Base-by-base conservation (phyloP, 768 basidiomycete genomes). In the Tulasnella calospora region DNA sequence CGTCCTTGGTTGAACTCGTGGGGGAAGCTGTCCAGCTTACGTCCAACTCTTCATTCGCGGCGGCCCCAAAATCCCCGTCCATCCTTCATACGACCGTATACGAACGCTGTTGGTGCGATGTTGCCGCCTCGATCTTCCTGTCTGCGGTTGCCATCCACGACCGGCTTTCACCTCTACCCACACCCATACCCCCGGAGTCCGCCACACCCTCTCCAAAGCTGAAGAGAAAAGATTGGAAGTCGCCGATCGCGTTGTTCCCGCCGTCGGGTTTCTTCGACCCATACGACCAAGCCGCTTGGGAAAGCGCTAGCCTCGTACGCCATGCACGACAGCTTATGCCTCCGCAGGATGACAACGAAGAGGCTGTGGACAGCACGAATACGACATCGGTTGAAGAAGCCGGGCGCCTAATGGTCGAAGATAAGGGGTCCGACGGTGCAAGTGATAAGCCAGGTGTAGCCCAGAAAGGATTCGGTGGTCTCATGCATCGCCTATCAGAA, bases 31-130 rank as follows among this genome's bases (percentile, higher is more conserved):
- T 94, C 41, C 41, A 44, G 77, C 10, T 71, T 84, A 27, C 84
- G 86, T 76, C 41, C 86, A n/a, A 87, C 81, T 80, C 84, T 17
- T 83, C 85, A 10, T 33, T n/a, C 61, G 2, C n/a, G 1, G 1
- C 61, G 27, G 61, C 61, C 4, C n/a, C 61, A 67, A 67, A 67
- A 67, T 67, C 4, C 6, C 30, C 61, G 33, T 2, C 27, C 36
- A 46, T 72, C 27, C 71, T 33, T 13, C n/a, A 40, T 38, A 72
- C 71, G 21, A 72, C 71, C 8, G 87, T 92, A 3, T 86, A 88
- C 5, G 94, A 95, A 81, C 89, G 93, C 70, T 95, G 94, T 82
- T 95, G 94, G 94, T 95, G 94, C 81, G 94, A 95, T 81, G 85
- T 94, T 79, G 88, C 90, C 27, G 61, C 61, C 27, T 67, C 61